Evolutionary conservation across 78 protist genomes (phyloP), one percentile per base, ranked within the genome.

Genomic region (Anaeramoeba flamelloides): DNA sequence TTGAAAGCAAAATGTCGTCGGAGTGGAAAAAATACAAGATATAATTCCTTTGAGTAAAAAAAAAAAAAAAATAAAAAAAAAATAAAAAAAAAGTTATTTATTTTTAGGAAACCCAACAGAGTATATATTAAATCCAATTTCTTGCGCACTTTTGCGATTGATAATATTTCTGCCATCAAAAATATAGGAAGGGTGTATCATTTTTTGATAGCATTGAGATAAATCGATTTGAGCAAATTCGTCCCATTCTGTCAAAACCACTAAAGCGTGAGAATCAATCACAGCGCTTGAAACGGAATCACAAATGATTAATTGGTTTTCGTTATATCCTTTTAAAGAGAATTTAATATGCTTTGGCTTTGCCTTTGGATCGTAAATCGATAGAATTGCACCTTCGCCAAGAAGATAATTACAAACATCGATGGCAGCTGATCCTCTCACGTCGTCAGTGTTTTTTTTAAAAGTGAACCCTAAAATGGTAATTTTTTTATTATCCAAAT

Each of bases 361-460:
- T 31, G 92, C 98, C 84, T 90, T 88, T 12, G 98, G 98, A 79
- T 95, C 98, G 82, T 89, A 93, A 80, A 92, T 82, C 83, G 64
- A 3, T n/a, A 95, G 78, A 31, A 26, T 0, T 39, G 98, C 97
- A 31, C 92, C 82, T 79, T 95, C 97, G 8, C 79, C 88, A 2
- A 91, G 78, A 69, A 95, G 83, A 38, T 38, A 0, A 31, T 31
- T 0, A 64, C 79, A 33, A 22, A 95, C 89, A 77, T 79, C 38
- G 75, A 91, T 85, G 34, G 97, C 89, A 0, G 96, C 79, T 17
- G 94, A 74, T 83, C 91, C 96, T 78, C 86, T 26, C 32, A 90
- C 84, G 77, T 91, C 94, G 2, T 92, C 93, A 2, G 98, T 95
- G 87, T 95, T 89, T 83, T 90, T 91, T 91, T 95, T 95, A 89